These are phyloP conservation scores for Tolypocladium amazonense DNA, from an alignment of 2,329 filamentous ascomycete species.

Conservation along the genomic window DNA sequence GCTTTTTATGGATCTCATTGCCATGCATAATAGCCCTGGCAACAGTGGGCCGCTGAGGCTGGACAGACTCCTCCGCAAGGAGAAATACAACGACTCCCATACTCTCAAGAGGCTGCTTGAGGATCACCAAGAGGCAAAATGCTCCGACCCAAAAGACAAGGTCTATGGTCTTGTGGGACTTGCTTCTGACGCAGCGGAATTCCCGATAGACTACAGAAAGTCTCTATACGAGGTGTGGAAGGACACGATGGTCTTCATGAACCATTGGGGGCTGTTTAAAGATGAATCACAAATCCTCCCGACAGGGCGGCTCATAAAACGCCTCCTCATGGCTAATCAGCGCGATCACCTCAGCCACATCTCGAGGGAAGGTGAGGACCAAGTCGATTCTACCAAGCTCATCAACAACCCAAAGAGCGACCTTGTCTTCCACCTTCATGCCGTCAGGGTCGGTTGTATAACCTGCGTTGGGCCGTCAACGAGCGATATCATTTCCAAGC, in stretches of 20 bases:
- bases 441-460: neutral
- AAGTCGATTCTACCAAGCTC: neutral
- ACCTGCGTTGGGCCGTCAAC: neutral
- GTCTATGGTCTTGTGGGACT: neutral
- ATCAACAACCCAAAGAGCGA: neutral
- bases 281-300: neutral
- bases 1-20: neutral
- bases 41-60: neutral
- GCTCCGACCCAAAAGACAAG: neutral
- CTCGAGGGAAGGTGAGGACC: neutral
- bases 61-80: neutral
- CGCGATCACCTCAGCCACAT: neutral
- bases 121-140: neutral
- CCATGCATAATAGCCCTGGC: neutral
- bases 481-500: neutral
- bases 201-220: neutral
- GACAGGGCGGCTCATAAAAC: neutral
- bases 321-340: neutral
- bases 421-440: neutral
- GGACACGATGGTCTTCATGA: neutral
- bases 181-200: neutral
- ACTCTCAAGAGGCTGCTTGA: neutral
- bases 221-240: neutral
- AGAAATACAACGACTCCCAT: neutral
- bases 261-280: neutral